Conservation (phyloP, 2,329 filamentous ascomycete species). For the Trichoderma cornu-damae region DNA sequence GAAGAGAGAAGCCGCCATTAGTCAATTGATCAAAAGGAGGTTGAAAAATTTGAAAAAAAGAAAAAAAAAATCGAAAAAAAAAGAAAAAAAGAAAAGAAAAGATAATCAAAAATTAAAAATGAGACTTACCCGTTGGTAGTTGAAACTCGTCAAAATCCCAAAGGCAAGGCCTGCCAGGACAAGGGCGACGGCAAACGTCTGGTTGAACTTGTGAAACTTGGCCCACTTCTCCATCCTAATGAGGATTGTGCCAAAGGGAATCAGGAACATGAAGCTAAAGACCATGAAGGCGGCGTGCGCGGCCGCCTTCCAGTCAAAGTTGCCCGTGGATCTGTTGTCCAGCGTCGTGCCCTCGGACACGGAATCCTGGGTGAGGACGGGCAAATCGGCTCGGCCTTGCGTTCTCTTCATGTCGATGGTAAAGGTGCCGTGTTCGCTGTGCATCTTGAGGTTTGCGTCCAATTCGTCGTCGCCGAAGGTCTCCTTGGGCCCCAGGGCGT, state of each 20-base stretch:
- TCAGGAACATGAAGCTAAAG: conserved; percentile 48
- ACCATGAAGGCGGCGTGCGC: conserved; percentile 51
- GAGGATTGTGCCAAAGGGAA: conserved; percentile 52
- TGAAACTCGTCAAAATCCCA: conserved; percentile 48
- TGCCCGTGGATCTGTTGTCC: conserved; percentile 29
- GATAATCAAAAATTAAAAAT: no score
- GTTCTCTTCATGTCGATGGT: conserved; percentile 51
- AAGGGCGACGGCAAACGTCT: conserved; percentile 45
- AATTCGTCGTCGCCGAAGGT: conserved; percentile 39
- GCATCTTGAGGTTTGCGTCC: conserved; percentile 45
- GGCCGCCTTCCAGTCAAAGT: conserved; percentile 37
- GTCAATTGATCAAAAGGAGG: not conserved
- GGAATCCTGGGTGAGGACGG: conserved; percentile 34
- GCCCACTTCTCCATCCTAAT: conserved; percentile 48
- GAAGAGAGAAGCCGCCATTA: not conserved
- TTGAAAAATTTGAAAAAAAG: no score
- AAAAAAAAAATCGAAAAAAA: no score
- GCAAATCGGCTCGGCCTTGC: conserved; percentile 40
- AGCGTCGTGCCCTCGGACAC: conserved; percentile 35
- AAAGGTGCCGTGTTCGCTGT: conserved; percentile 51
- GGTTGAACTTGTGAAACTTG: conserved; percentile 51
- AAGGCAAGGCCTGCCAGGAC: conserved; percentile 47
- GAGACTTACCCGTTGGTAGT: conserved; percentile 51
- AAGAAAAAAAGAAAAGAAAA: no score
- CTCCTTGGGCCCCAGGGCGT: conserved; percentile 49